Base-by-base conservation (phyloP, 2,329 filamentous ascomycete genomes). In the Sporothrix pseudoabietina region DNA sequence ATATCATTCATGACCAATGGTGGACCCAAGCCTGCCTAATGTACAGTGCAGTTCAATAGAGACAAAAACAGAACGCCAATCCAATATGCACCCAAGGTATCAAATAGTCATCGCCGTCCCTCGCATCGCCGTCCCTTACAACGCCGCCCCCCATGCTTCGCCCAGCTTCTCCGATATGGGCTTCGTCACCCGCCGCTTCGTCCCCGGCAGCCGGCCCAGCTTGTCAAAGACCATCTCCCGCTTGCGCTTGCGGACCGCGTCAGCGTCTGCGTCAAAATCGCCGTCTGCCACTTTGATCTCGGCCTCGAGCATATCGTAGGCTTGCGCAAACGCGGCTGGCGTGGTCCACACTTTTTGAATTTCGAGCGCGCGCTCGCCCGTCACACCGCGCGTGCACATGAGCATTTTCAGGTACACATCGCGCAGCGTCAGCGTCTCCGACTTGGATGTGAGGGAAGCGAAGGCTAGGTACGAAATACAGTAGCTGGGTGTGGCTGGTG, bases 371-470 rank as follows among this genome's bases (percentile, higher is more conserved):
- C 92, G 93, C 77, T 94, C 92, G 3, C 91, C 91, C 0, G 91
- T 92, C 14, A 96, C 84, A 1, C 92, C 91, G 72, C 87, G 87
- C 1, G 88, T 93, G 75, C 91, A 93, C 92, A 96, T 94, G 66
- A 96, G 85, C 92, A 96, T 95, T 81, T 94, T 94, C 35, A 96
- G 82, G 77, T 89, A 95, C 0, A 94, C 81, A 77, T 96, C 93
- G 72, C 91, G 85, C 10, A 95, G 82, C 0, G 92, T 92, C 77
- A 94, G 87, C 74, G 87, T 87, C 71, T 92, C 91, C 0, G 91
- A 93, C 80, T 96, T 96, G 9, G 90, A 92, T 0, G 89, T 89
- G 61, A 95, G 82, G 0, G 89, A 89, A 0, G 90, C 88, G 79
- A 95, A 94, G 0, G 90, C 90, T 0, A 86, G 82, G 77, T 94